Conservation (phyloP, 2,329 filamentous ascomycete genomes). For the Penicillium sp. region DNA sequence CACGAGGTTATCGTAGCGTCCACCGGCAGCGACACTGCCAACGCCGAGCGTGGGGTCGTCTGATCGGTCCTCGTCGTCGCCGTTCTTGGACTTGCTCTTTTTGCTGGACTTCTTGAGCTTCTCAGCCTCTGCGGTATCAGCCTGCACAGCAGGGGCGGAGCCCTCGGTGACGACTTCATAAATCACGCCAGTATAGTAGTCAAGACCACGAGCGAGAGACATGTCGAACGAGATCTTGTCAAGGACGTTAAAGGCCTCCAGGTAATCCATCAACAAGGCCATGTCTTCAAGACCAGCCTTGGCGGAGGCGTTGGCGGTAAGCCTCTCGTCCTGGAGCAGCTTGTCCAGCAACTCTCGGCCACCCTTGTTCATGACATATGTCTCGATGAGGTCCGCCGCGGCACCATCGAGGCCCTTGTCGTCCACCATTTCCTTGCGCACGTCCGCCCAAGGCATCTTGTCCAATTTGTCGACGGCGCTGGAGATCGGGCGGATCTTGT, state of each 20-base stretch:
- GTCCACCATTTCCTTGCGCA: conserved; percentile 86
- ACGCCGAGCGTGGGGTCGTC: conserved; percentile 76
- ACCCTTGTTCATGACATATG: conserved; percentile 74
- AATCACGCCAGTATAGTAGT: conserved; percentile 87
- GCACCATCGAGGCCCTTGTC: conserved; percentile 74
- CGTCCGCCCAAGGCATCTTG: conserved; percentile 84
- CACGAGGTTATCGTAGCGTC: conserved; percentile 87
- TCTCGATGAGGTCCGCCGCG: conserved; percentile 80
- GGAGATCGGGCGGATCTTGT: conserved; percentile 83
- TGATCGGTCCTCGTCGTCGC: conserved; percentile 61
- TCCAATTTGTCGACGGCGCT: conserved; percentile 95
- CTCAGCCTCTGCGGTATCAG: conserved; percentile 34
- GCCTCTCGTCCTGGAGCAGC: conserved; percentile 60
- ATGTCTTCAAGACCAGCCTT: conserved; percentile 77
- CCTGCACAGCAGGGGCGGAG: conserved; percentile 53
- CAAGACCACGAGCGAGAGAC: conserved; percentile 81
- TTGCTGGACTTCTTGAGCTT: conserved; percentile 32
- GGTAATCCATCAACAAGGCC: conserved; percentile 71
- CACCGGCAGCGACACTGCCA: conserved; percentile 81
- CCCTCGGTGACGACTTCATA: conserved; percentile 84
- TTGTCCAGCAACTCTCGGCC: conserved; percentile 66
- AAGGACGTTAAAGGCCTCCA: conserved; percentile 68
- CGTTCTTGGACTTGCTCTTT: conserved; percentile 47
- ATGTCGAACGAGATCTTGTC: conserved; percentile 81
- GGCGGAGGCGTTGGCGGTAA: conserved; percentile 67